These are phyloP conservation scores for Scutellaria galericulata DNA, from an alignment of 257 asterid species.

Conservation along the genomic window DNA sequence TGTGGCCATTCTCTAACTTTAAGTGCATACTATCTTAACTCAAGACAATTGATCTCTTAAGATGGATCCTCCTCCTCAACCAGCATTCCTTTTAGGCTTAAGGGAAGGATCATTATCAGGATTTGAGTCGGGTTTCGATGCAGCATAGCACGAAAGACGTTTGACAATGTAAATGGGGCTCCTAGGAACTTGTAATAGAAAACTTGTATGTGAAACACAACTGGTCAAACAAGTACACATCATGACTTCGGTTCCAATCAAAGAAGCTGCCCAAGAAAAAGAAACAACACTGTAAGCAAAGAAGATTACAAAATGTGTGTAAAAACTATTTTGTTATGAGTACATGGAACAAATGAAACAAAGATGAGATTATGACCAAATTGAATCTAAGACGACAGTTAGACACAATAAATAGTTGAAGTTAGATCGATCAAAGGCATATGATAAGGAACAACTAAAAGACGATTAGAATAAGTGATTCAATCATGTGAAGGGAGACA, in stretches of 20 bases:
- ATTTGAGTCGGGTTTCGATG: constrained; percentile 42
- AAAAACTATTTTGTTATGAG: too few species aligned
- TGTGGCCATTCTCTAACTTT: constrained; percentile 90
- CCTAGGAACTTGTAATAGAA: constrained; percentile 26
- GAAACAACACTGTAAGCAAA: not conserved
- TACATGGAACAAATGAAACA: not conserved
- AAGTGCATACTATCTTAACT: constrained; percentile 96
- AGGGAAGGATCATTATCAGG: constrained; percentile 37
- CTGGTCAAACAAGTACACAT: constrained; percentile 24
- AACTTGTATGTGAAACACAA: constrained; percentile 34
- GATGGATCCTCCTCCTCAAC: constrained; percentile 84
- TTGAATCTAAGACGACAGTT: not conserved
- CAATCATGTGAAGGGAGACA: constrained; percentile 11
- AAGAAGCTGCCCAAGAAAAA: constrained; percentile 2
- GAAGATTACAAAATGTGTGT: not conserved
- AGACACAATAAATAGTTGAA: not conserved
- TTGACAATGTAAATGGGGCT: constrained; percentile 33
- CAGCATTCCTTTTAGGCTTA: constrained; percentile 49
- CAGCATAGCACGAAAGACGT: constrained; percentile 48
- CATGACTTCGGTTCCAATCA: constrained; percentile 11
- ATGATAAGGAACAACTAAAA: not conserved
- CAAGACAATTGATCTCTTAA: constrained; percentile 92
- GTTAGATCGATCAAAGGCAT: not conserved
- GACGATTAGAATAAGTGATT: not conserved
- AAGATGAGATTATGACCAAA: not conserved